These are phyloP conservation scores for Hyphopichia wangnamkhiaoensis DNA, from an alignment of 1,139 yeast species.

Conservation along the genomic window DNA sequence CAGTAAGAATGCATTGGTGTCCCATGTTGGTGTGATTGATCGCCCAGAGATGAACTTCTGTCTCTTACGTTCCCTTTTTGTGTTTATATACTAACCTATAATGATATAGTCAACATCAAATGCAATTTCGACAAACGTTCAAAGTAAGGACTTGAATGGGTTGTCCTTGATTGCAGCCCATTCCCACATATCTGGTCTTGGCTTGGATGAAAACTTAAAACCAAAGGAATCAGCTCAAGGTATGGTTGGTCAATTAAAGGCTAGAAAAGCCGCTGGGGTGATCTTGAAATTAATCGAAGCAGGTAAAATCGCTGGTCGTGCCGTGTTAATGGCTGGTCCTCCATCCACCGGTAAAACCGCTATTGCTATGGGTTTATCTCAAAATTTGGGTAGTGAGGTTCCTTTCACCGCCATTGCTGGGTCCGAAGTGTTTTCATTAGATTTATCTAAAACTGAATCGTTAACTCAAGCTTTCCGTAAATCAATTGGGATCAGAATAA, in stretches of 20 bases:
- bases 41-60: too few relatives aligned
- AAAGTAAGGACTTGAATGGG: slow-evolving; percentile 51
- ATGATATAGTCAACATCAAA: slow-evolving; percentile 18
- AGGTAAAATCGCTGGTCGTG: slow-evolving; percentile 95
- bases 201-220: slow-evolving; percentile 85
- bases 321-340: slow-evolving; percentile 94
- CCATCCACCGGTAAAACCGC: slow-evolving; percentile 99
- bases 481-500: slow-evolving; percentile 91
- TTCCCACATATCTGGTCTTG: slow-evolving; percentile 93
- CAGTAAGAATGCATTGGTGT: too few relatives aligned
- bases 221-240: slow-evolving; percentile 85
- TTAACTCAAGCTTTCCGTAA: slow-evolving; percentile 94
- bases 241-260: slow-evolving; percentile 95
- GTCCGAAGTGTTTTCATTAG: slow-evolving; percentile 88
- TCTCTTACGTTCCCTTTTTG: too few relatives aligned
- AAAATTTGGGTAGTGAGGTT: slow-evolving; percentile 83
- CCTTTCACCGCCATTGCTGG: slow-evolving; percentile 97
- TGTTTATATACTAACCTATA: slow-evolving; percentile 1
- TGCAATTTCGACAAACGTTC: slow-evolving; percentile 37
- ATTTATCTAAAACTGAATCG: slow-evolving; percentile 91
- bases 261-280: slow-evolving; percentile 95
- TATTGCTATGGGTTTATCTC: slow-evolving; percentile 95
- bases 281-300: slow-evolving; percentile 90
- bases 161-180: slow-evolving; percentile 90
- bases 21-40: too few relatives aligned